Evolutionary conservation across 2,329 filamentous ascomycete species (phyloP).

Genomic region (Epichloe festucae): DNA sequence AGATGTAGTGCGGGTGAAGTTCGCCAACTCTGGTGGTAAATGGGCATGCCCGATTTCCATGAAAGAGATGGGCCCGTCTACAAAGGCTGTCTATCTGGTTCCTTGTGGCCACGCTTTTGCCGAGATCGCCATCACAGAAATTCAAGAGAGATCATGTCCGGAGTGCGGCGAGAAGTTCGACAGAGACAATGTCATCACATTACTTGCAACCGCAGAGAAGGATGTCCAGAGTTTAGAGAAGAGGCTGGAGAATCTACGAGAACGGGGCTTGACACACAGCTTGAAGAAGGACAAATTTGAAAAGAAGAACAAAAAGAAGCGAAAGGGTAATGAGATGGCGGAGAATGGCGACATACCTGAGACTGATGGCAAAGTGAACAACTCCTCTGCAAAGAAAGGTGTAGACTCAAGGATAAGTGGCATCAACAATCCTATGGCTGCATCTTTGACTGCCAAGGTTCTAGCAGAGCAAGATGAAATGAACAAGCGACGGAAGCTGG

Average conservation of each 20-base stretch:
- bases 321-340: constrained; percentile 32
- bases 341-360: constrained; percentile 36
- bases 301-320: constrained; percentile 52
- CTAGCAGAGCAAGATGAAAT: constrained; percentile 73
- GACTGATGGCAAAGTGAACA: constrained; percentile 21
- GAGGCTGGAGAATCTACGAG: constrained; percentile 54
- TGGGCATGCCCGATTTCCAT: constrained; percentile 81
- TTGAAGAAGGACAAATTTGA: constrained; percentile 65
- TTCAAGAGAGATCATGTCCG: constrained; percentile 48
- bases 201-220: constrained; percentile 57
- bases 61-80: constrained; percentile 67
- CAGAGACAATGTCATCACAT: constrained; percentile 64
- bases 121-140: constrained; percentile 70
- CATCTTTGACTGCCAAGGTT: constrained; percentile 74
- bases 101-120: constrained; percentile 94
- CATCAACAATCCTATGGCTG: constrained; percentile 83
- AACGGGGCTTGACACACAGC: constrained; percentile 67
- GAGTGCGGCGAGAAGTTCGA: constrained; percentile 68
- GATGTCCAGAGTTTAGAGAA: constrained; percentile 57
- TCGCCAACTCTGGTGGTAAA: constrained; percentile 38
- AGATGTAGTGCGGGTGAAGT: constrained; percentile 78
- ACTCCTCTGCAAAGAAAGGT: constrained; percentile 17
- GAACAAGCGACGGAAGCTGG: constrained; percentile 66
- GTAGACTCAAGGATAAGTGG: constrained; percentile 32
- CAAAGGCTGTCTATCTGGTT: constrained; percentile 77